These are phyloP conservation scores for Beauveria pseudobassiana DNA, from an alignment of 2,329 filamentous ascomycete genomes.

Conservation along the genomic window DNA sequence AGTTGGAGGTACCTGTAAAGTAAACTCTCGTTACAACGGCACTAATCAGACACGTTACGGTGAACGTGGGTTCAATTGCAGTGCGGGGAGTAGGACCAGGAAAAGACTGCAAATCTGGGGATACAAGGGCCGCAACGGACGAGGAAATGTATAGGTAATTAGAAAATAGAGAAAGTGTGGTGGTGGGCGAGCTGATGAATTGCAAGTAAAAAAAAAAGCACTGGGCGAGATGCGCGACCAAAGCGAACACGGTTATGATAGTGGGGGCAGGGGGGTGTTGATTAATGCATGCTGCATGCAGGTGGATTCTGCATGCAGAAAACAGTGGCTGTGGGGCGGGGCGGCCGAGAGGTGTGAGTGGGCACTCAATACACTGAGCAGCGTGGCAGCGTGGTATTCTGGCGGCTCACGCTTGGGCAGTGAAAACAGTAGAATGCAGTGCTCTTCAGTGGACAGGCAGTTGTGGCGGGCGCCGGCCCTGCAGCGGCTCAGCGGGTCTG, in stretches of 20 bases:
- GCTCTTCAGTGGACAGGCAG: neutral
- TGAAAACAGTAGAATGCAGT: neutral
- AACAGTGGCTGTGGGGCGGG: neutral
- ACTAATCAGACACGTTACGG: neutral
- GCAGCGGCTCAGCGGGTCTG: neutral
- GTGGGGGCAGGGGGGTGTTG: neutral
- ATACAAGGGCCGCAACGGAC: neutral
- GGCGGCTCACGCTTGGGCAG: neutral
- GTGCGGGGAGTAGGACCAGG: neutral
- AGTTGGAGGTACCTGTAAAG: neutral
- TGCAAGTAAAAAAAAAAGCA: neutral
- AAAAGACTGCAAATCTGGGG: slow-evolving; percentile 3
- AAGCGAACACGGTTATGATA: neutral
- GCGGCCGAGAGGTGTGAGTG: neutral
- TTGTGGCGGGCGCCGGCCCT: neutral
- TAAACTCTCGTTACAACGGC: neutral
- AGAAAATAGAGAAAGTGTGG: neutral
- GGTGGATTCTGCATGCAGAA: neutral
- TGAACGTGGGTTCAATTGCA: neutral
- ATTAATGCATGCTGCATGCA: too few relatives aligned
- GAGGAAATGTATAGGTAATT: neutral
- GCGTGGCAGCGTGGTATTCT: neutral
- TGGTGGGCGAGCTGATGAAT: neutral
- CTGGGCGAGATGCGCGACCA: neutral
- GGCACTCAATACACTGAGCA: neutral